Evolutionary conservation across 164 flowering plant genomes (phyloP), one percentile per base, ranked within the genome.

Genomic region (Santalum album): DNA sequence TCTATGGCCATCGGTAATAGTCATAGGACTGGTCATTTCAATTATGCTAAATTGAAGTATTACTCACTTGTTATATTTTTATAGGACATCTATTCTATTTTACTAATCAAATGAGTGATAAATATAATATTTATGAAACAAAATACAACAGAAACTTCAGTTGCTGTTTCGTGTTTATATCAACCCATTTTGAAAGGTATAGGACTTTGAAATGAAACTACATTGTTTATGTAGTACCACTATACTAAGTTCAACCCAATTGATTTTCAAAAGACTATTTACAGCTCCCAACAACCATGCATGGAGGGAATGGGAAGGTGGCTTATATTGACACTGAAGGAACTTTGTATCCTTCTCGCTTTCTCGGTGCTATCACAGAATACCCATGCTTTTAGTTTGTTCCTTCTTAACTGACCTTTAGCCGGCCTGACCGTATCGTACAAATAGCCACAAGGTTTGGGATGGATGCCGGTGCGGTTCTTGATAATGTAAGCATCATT

Each of bases 291-390:
- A 67, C 73, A 23, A 82, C 66, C 72, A 83, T 94, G 99, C 76
- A 51, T 6, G 99, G 97, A 54, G 99, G 99, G 44, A 94, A 94
- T 64, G 99, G 97, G 49, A 90, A 94, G 65, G 97, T 94, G 12
- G 99, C 99, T 22, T 94, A 90, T 74, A 87, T 94, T 36, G 99
- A 94, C 55, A 94, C 99, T 23, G 99, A 94, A 72, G 99, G 99
- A 68, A 94, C 99, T 20, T 94, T 94, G 99, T 94, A 90, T 78
- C 87, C 83, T 76, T 60, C 43, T 7, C 2, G n/a, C n/a, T n/a
- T n/a, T n/a, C n/a, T n/a, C n/a, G n/a, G n/a, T 32, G 12, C 7
- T 32, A 6, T 0, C 36, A 32, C 36, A 32, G 10, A 32, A 32
- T 32, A 32, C 36, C 36, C 7, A 0, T 32, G 12, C 7, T 12